A percentile compares a stretch with the other conserved stretches of the same genome.
Evolutionary conservation across 2,329 filamentous ascomycete genomes (phyloP).

Genomic region (Beauveria scarabaeidicola): DNA sequence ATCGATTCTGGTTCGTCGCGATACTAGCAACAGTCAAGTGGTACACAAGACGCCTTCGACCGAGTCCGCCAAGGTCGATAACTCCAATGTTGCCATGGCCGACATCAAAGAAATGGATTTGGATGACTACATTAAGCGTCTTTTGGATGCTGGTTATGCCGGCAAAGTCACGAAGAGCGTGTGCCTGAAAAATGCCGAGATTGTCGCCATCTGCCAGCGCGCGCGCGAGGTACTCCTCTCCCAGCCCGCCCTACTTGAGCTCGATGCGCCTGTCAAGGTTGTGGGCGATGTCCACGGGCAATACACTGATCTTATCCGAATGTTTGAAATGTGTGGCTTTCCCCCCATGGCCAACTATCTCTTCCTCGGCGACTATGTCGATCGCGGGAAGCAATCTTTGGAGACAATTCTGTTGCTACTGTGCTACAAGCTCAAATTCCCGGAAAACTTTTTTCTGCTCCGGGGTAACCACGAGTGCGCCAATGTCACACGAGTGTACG

Average conservation of each 20-base stretch:
- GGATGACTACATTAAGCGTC: slow-evolving; percentile 92
- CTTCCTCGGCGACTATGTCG: slow-evolving; percentile 93
- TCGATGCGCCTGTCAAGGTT: slow-evolving; percentile 93
- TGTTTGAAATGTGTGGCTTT: slow-evolving; percentile 99
- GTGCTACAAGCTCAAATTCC: slow-evolving; percentile 95
- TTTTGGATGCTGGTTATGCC: slow-evolving; percentile 89
- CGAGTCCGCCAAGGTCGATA: slow-evolving; percentile 34
- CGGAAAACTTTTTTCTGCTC: slow-evolving; percentile 93
- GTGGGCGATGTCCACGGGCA: slow-evolving; percentile 96
- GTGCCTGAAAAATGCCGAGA: slow-evolving; percentile 95
- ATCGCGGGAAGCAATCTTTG: slow-evolving; percentile 89
- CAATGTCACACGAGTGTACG: slow-evolving; percentile 90
- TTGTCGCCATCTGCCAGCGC: slow-evolving; percentile 83
- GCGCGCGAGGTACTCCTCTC: slow-evolving; percentile 83
- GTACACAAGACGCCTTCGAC: slow-evolving; percentile 42
- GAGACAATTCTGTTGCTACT: slow-evolving; percentile 89
- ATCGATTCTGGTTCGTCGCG: slow-evolving; percentile 80
- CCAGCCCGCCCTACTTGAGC: slow-evolving; percentile 84
- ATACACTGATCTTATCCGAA: slow-evolving; percentile 89
- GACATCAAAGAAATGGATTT: slow-evolving; percentile 89
- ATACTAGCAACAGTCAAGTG: slow-evolving; percentile 56
- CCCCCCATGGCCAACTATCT: slow-evolving; percentile 87
- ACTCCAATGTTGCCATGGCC: slow-evolving; percentile 65
- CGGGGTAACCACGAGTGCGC: slow-evolving; percentile 96
- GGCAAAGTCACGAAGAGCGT: slow-evolving; percentile 97